Base-by-base conservation (phyloP, 2,329 filamentous ascomycete genomes). In the Stylonectria norvegica region DNA sequence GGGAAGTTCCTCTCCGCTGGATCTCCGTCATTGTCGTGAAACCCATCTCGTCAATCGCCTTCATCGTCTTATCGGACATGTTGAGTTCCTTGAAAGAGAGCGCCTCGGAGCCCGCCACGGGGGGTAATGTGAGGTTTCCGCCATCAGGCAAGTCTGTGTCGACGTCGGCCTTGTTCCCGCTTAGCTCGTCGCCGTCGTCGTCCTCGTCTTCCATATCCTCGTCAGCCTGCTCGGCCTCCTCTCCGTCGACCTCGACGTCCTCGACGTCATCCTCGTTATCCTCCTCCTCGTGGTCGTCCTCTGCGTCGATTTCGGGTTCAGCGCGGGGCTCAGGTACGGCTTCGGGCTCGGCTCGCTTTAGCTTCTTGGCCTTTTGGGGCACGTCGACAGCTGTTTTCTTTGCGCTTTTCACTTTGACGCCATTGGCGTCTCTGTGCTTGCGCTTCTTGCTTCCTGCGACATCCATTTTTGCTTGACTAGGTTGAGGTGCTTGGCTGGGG, bases 1-100 rank as follows among this genome's bases (percentile, higher is more conserved):
- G 89, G 4, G 91, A 90, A 40, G 97, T 95, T 10, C 85, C 85
- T 36, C 86, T 78, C 55, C 81, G 79, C 66, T 97, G 93, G 53
- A 97, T 96, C 63, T 93, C 87, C 1, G 93, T 97, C 90, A 98
- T 96, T 34, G 77, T 90, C 59, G 86, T 83, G 62, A 97, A 96
- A 11, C 86, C 86, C 91, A 98, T 97, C 49, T 86, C 87, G 42
- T 83, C 60, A 55, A 96, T 89, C 7, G 89, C 90, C 68, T 85
- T 81, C 76, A 90, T 85, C 0, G 89, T 96, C 67, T 87, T 89
- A 17, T 90, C 85, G 2, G 88, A 93, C 9, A 98, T 76, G 39
- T 86, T 86, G 48, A 98, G 73, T 51, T 97, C 85, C 22, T 79
- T 69, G 60, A 96, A 95, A 36, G 81, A 80, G 57, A 83, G 72